Evolutionary conservation across 2,329 filamentous ascomycete species (phyloP), one percentile per base, ranked within the genome.

Genomic region (Calonectria crousiana): DNA sequence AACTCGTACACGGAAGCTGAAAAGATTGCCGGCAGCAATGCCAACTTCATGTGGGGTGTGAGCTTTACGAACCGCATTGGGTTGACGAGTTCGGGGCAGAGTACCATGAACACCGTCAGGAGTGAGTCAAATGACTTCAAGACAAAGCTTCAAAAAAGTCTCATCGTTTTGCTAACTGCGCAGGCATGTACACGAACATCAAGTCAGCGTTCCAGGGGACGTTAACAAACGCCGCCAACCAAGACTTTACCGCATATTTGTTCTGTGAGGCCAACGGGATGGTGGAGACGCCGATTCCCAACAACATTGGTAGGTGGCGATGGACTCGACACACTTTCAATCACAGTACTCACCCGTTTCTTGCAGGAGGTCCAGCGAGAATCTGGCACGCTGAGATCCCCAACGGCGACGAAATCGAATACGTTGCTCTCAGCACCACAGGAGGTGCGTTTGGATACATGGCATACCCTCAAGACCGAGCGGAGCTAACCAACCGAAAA

Each of bases 91-190:
- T n/a, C 44, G 3, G 44, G 44, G 20, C 44, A 47, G 44, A 47
- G 10, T n/a, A 47, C 44, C n/a, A 11, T 47, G 44, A 23, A 13
- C n/a, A 47, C n/a, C n/a, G 44, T 47, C 20, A 47, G n/a, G 11
- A 11, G 44, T 47, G n/a, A 23, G 44, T 47, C n/a, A n/a, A 23
- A 8, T 2, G 11, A 10, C 8, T 47, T 23, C 36, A 5, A n/a
- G n/a, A n/a, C n/a, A 2, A 13, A 23, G 4, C 9, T 3, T 23
- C 4, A 23, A 0, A 2, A 18, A 47, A 47, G 2, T n/a, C n/a
- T 10, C 20, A 3, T n/a, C 4, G 9, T n/a, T 23, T 47, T 47
- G 4, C 44, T 47, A 23, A 47, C 18, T 18, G 20, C 44, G 44
- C n/a, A 47, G 44, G 20, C 44, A 23, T 47, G 44, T 47, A 47